Percentiles rank a stretch among this genome's conserved stretches.
These are phyloP conservation scores for Hericium erinaceus DNA, from an alignment of 768 basidiomycete species.

Conservation along the genomic window DNA sequence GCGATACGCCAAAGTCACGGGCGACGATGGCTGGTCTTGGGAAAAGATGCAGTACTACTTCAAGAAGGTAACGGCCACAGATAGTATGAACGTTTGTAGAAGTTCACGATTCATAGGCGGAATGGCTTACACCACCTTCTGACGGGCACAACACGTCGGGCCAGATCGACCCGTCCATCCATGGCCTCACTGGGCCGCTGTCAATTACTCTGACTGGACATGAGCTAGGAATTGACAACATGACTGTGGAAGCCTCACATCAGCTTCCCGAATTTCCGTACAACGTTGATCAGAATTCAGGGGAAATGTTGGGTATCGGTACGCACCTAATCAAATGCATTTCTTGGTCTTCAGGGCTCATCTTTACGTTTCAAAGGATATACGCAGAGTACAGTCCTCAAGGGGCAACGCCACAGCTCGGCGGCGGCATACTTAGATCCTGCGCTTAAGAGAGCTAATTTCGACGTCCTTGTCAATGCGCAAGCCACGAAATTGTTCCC, in stretches of 20 bases:
- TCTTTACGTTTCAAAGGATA: background rate
- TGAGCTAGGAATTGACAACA: background rate
- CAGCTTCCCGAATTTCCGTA: constrained; percentile 17
- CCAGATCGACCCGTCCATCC: constrained; percentile 15
- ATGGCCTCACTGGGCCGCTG: constrained; percentile 16
- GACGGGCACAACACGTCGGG: constrained; percentile 15
- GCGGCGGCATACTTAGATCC: background rate
- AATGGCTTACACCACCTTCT: background rate
- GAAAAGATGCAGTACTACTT: constrained; percentile 3
- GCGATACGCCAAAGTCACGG: constrained; percentile 10
- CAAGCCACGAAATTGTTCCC: constrained; percentile 13
- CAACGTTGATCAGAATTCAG: constrained; percentile 17
- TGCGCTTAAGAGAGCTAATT: background rate
- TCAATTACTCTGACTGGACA: constrained; percentile 14
- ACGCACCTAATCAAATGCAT: background rate
- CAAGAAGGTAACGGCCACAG: background rate
- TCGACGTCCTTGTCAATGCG: constrained; percentile 6
- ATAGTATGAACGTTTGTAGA: background rate
- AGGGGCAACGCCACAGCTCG: background rate
- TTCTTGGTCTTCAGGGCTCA: background rate
- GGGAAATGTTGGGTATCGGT: constrained; percentile 18
- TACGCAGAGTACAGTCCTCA: background rate
- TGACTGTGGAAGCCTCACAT: constrained; percentile 11
- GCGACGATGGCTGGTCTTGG: constrained; percentile 16
- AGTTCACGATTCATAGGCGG: background rate